Base-by-base conservation (phyloP, 352 stramenopile genomes). In the Globisporangium rhizosaccharum region DNA sequence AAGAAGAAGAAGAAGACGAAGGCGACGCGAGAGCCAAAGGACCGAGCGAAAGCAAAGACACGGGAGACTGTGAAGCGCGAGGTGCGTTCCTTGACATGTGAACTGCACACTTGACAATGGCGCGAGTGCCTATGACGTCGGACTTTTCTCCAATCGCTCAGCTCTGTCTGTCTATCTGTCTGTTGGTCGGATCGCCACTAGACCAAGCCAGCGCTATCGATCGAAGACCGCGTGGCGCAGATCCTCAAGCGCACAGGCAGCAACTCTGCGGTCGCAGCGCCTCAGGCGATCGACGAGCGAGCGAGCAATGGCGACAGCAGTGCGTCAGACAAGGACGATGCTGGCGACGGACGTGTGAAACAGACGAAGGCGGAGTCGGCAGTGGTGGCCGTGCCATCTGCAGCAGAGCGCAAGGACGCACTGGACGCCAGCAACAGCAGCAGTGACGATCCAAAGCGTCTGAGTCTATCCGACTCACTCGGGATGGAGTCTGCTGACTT, bases 191-290 rank as follows among this genome's bases (percentile, higher is more conserved):
- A 10, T 30, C 6, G 6, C 1, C 1, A 10, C 25, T 26, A 81
- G 67, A 20, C 61, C 10, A 76, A 76, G 26, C 28, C 60, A 1
- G 37, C 58, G 18, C 56, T 82, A 1, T 85, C 76, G 0, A 66
- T 94, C 48, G 75, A 94, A 70, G 82, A 92, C 51, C 80, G 85
- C 9, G 71, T 92, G 12, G 77, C 81, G 0, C 65, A 88, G 49
- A 92, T 94, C 48, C 62, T 94, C 23, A 83, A 90, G 56, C 79
- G 85, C 9, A 90, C 82, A 12, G 85, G 85, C 0, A 92, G 79
- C 51, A 39, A 6, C 33, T 72, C 79, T 7, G 65, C 77, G 7
- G 61, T 71, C 28, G 55, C 72, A 4, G 28, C 53, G 17, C 49
- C 58, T n/a, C 18, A 20, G 15, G 58, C 59, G 7, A 59, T 66